Evolutionary conservation across 495 filamentous ascomycete species (phyloP), one percentile per base, ranked within the genome.

Genomic region (Penicillium daleae): DNA sequence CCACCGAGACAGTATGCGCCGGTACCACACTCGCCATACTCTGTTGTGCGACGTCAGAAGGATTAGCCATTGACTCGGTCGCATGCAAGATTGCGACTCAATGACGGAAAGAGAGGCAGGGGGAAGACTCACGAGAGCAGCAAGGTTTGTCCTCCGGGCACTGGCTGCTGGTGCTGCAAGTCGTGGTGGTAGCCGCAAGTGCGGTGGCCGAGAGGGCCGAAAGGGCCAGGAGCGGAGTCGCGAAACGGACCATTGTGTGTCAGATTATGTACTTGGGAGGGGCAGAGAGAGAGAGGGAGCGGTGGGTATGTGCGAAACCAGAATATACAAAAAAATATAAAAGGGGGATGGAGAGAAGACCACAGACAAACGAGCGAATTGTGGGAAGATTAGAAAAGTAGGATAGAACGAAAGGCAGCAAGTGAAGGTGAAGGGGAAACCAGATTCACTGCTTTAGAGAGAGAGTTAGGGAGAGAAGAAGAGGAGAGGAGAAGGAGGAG

Each of bases 1-100:
- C 95, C 95, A 58, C 96, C 96, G 24, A 99, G 87, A 68, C 95
- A 99, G 83, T 90, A 98, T 53, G 92, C 95, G 68, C 95, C 95
- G 44, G 92, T 89, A 80, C 93, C 88, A 71, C 95, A 99, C 79
- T 95, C 84, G 64, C 91, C 91, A 78, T 99, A 99, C 77, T 93
- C 94, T 98, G 69, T 52, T 32, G 55, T 27, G 15, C 12, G 33
- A 56, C 2, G 12, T 17, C 4, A 26, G 26, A 9, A 22, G 1
- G 7, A 48, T 42, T 61, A 57, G 42, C 35, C 31, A 56, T 52
- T 62, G 60, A 27, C 21, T 29, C 44, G 31, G 44, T 50, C 42
- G 42, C 33, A 13, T 3, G 21, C 10, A 27, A 21, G 40, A 8
- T 48, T 26, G 44, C 22, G 22, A 15, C 44, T 6, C 19, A n/a